phyloP scores from a whole-genome alignment of 1,284 basidiomycete species.

The Irpex sp. region DNA sequence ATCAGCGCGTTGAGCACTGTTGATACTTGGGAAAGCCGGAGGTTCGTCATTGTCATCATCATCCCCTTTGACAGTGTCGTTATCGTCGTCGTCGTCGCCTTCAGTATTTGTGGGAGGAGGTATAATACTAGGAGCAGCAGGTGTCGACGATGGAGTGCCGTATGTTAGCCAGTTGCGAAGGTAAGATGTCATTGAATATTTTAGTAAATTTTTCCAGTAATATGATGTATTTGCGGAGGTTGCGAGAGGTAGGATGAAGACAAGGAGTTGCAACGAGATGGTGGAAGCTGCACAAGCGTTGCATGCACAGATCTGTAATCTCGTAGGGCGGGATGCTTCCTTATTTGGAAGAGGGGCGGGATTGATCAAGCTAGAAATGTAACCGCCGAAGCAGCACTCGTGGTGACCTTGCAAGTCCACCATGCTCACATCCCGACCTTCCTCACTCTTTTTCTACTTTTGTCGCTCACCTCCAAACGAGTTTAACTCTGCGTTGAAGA shows the following conservation, averaged over 20 bases:
- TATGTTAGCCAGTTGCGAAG: constrained; percentile 28
- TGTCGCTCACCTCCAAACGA: not conserved
- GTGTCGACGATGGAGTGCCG: constrained; percentile 6
- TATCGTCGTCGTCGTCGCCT: constrained; percentile 49
- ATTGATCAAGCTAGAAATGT: not conserved
- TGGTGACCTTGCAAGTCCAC: not conserved
- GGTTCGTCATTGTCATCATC: constrained; percentile 63
- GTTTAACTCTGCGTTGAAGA: not conserved
- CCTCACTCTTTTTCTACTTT: not conserved
- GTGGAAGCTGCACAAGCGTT: too few species aligned
- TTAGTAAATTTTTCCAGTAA: too few species aligned
- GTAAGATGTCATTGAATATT: constrained; percentile 24
- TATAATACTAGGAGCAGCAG: constrained; percentile 30
- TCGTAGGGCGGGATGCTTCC: not conserved
- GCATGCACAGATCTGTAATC: not conserved
- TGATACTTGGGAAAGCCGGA: constrained; percentile 80
- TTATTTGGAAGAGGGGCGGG: not conserved
- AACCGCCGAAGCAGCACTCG: not conserved
- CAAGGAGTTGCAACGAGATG: too few species aligned
- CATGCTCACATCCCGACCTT: not conserved
- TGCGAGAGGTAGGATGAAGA: too few species aligned
- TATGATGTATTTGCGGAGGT: too few species aligned
- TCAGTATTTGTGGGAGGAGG: constrained; percentile 44
- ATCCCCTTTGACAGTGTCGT: constrained; percentile 39
- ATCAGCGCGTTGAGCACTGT: constrained; percentile 74